phyloP scores from a whole-genome alignment of 768 basidiomycete genomes.

The Hysterangium stoloniferum region DNA sequence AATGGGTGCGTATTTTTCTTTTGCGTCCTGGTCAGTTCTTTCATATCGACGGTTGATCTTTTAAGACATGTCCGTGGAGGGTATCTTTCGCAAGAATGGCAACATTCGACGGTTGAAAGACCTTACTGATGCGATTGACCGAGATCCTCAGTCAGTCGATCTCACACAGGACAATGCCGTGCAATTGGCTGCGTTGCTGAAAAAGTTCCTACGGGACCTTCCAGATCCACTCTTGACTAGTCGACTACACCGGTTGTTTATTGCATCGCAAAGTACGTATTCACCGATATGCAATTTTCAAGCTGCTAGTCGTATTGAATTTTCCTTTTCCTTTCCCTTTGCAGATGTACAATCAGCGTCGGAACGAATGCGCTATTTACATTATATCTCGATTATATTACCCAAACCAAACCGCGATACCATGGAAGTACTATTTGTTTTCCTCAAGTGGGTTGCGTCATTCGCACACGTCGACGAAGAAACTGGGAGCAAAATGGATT shows the following conservation, averaged over 20 bases:
- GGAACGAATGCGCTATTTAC: slow-evolving; percentile 77
- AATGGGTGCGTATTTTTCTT: slow-evolving; percentile 77
- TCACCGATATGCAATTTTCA: background rate
- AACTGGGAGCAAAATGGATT: slow-evolving; percentile 98
- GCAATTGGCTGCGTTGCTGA: slow-evolving; percentile 91
- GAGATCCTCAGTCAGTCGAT: slow-evolving; percentile 89
- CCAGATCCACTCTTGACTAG: slow-evolving; percentile 96
- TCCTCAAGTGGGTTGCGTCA: slow-evolving; percentile 98
- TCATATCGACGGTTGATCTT: background rate
- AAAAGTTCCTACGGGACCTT: slow-evolving; percentile 93
- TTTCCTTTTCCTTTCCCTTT: slow-evolving; percentile 16
- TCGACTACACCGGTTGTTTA: slow-evolving; percentile 83
- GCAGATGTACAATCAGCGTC: slow-evolving; percentile 64
- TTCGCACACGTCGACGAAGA: slow-evolving; percentile 97
- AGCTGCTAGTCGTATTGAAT: too few relatives aligned
- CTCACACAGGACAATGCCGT: slow-evolving; percentile 93
- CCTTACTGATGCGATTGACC: slow-evolving; percentile 86
- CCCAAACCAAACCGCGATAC: slow-evolving; percentile 95
- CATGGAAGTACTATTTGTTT: slow-evolving; percentile 95
- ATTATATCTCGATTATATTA: slow-evolving; percentile 77
- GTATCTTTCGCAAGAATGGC: slow-evolving; percentile 97
- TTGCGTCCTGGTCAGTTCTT: background rate
- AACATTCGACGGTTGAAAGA: slow-evolving; percentile 92
- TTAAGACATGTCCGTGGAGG: slow-evolving; percentile 96
- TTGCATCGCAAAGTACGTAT: slow-evolving; percentile 78